phyloP scores from a whole-genome alignment of 2,329 filamentous ascomycete species.

The Eutypella sp. region DNA sequence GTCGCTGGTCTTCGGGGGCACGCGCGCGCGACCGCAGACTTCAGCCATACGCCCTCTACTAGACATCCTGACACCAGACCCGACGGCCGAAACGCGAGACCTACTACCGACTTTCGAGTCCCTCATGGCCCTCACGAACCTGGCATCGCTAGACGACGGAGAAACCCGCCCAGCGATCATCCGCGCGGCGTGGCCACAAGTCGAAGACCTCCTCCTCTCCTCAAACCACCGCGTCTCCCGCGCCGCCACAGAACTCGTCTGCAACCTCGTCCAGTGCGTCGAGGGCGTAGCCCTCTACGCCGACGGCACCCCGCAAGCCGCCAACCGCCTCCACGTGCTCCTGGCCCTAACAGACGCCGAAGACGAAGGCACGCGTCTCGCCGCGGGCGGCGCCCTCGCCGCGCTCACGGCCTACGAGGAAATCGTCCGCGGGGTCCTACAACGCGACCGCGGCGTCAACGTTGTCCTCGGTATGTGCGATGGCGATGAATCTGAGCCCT shows the following conservation, averaged over 20 bases:
- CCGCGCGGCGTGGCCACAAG: constrained; percentile 63
- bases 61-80: constrained; percentile 65
- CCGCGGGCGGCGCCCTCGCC: constrained; percentile 83
- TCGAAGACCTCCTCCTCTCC: constrained; percentile 80
- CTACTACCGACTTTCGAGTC: constrained; percentile 86
- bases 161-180: constrained; percentile 65
- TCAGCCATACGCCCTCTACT: constrained; percentile 80
- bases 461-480: constrained; percentile 76
- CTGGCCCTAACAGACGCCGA: constrained; percentile 85
- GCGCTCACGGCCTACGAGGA: constrained; percentile 75
- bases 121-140: constrained; percentile 87
- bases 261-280: constrained; percentile 74
- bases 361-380: constrained; percentile 71
- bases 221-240: constrained; percentile 72
- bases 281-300: constrained; percentile 66
- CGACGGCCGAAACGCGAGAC: constrained; percentile 60
- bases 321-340: constrained; percentile 73
- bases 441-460: constrained; percentile 65
- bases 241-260: constrained; percentile 82
- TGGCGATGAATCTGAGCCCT: constrained; percentile 60
- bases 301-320: constrained; percentile 61
- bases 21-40: constrained; percentile 65
- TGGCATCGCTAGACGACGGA: constrained; percentile 70
- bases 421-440: constrained; percentile 66
- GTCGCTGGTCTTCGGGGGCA: constrained; percentile 73